Percentiles rank a stretch among this genome's conserved stretches.
These are phyloP conservation scores for Niveomyces coronatus DNA, from an alignment of 2,329 filamentous ascomycete genomes.

Conservation along the genomic window DNA sequence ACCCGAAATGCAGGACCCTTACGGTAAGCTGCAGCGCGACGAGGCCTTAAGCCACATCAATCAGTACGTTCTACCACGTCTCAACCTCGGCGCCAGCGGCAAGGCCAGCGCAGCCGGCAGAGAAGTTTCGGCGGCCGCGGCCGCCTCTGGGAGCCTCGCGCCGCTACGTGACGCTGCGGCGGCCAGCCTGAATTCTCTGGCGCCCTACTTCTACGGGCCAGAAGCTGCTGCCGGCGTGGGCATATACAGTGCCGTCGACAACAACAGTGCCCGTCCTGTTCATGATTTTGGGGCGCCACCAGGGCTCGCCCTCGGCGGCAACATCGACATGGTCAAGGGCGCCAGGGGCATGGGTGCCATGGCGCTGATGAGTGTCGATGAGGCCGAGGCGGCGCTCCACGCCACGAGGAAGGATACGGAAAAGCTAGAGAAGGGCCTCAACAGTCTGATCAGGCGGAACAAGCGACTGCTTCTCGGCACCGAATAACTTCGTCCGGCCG, in stretches of 20 bases:
- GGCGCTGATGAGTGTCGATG: conserved; percentile 50
- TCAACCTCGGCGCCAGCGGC: conserved; percentile 42
- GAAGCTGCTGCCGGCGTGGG: conserved; percentile 34
- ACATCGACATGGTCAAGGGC: conserved; percentile 22
- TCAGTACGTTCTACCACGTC: conserved; percentile 53
- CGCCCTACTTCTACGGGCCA: conserved; percentile 45
- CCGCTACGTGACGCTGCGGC: conserved; percentile 35
- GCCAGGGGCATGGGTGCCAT: conserved; percentile 30
- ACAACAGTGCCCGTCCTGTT: conserved; percentile 18
- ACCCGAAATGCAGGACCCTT: conserved; percentile 43
- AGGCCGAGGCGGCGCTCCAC: conserved; percentile 46
- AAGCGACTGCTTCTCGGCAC: conserved; percentile 36
- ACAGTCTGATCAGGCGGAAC: conserved; percentile 50
- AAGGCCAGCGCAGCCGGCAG: conserved; percentile 26
- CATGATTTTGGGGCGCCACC: conserved; percentile 23
- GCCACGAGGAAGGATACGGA: conserved; percentile 50
- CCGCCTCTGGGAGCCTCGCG: conserved; percentile 23
- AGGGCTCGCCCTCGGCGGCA: conserved; percentile 11
- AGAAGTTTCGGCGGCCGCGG: conserved; percentile 14
- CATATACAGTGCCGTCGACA: conserved; percentile 30
- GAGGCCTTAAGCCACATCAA: conserved; percentile 60
- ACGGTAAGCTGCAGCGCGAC: conserved; percentile 55
- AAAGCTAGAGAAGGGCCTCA: conserved; percentile 50
- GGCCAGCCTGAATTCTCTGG: conserved; percentile 42
- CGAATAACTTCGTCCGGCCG: no score